A percentile compares a stretch with the other conserved stretches of the same genome.
These are phyloP conservation scores for Pharus latifolius DNA, from an alignment of 176 grass and related monocot species.

Conservation along the genomic window DNA sequence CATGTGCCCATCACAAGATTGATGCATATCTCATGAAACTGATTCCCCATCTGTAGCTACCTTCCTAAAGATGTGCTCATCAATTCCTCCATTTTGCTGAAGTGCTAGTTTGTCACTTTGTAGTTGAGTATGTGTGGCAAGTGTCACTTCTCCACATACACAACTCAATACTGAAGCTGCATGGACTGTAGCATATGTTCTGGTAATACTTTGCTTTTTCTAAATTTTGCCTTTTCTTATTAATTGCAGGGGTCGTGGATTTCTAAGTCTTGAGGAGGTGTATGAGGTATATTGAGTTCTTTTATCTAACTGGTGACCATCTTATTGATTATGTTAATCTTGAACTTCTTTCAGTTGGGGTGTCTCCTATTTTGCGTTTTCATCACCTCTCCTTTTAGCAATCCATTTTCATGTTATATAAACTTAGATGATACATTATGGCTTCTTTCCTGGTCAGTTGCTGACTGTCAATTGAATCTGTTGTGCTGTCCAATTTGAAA, in stretches of 20 bases:
- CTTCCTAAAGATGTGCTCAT: background rate
- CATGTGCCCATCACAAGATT: too few relatives aligned
- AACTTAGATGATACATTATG: too few relatives aligned
- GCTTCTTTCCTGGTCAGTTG: too few relatives aligned
- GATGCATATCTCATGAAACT: too few relatives aligned
- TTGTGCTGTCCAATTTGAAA: too few relatives aligned
- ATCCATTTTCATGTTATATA: too few relatives aligned
- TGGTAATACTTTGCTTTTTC: background rate
- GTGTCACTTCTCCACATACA: background rate
- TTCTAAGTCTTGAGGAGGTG: conserved; percentile 67
- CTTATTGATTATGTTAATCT: background rate
- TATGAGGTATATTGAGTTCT: conserved; percentile 34
- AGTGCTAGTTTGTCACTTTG: background rate
- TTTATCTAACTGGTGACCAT: background rate
- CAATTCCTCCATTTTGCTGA: background rate
- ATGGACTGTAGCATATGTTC: too few relatives aligned
- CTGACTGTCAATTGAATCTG: too few relatives aligned
- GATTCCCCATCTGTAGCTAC: background rate
- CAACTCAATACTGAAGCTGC: background rate
- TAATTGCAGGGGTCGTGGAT: conserved; percentile 57
- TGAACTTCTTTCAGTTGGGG: background rate
- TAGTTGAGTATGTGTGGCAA: background rate
- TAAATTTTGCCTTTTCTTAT: background rate
- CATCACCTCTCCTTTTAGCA: too few relatives aligned
- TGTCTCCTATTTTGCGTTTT: background rate